Percentiles rank a stretch among this genome's conserved stretches.
These are phyloP conservation scores for Pleurotus tuoliensis DNA, from an alignment of 768 basidiomycete species.

Conservation along the genomic window DNA sequence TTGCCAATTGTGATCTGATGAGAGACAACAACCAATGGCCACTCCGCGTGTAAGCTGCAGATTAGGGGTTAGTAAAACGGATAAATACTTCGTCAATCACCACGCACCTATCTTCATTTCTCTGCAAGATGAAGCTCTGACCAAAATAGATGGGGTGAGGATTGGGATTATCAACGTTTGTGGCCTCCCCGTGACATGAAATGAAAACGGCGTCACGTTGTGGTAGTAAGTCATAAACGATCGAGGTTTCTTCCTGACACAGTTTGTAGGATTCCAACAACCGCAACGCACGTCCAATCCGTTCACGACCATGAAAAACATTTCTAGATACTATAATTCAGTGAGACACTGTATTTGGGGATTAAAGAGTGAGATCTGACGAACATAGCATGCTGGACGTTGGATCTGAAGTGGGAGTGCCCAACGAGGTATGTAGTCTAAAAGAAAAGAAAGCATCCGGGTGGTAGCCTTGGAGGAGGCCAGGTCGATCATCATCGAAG, in stretches of 20 bases:
- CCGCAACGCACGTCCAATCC: slow-evolving; percentile 4
- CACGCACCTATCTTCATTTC: not conserved
- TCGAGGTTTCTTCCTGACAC: slow-evolving; percentile 4
- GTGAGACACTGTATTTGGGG: not conserved
- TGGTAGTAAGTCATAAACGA: slow-evolving; percentile 3
- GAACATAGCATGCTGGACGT: not conserved
- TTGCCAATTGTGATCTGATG: slow-evolving; percentile 7
- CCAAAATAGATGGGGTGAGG: not conserved
- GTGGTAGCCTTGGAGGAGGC: not conserved
- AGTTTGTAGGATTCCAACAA: slow-evolving; percentile 3
- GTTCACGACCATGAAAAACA: not conserved
- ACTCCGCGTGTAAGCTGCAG: not conserved
- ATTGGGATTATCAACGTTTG: not conserved
- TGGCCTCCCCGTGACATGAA: not conserved
- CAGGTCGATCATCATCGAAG: not conserved
- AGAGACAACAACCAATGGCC: slow-evolving; percentile 3
- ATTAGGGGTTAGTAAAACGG: not conserved
- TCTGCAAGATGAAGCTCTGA: slow-evolving; percentile 1
- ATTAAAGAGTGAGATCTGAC: not conserved
- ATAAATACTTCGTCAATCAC: not conserved
- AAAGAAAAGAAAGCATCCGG: slow-evolving; percentile 5
- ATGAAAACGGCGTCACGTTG: not conserved
- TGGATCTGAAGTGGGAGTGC: not conserved
- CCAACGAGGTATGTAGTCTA: not conserved
- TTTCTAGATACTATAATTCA: not conserved